These are phyloP conservation scores for Penicillium diatomitis DNA, from an alignment of 495 filamentous ascomycete species.

Conservation along the genomic window DNA sequence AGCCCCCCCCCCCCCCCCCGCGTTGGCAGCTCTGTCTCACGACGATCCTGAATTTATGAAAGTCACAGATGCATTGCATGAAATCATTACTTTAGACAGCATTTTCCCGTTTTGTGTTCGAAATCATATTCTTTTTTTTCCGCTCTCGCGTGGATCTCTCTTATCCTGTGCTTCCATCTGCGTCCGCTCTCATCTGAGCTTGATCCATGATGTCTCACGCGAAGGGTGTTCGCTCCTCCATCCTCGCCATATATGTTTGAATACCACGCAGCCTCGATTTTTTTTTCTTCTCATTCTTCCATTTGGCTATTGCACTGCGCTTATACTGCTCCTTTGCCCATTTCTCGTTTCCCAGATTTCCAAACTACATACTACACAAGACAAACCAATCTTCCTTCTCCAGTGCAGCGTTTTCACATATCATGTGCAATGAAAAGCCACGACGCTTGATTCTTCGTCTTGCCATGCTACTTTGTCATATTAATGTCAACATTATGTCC, in stretches of 20 bases:
- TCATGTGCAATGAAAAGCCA: too few species aligned
- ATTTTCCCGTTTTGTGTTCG: conserved; percentile 8
- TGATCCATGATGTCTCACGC: too few species aligned
- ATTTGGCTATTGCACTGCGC: neutral
- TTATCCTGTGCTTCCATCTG: neutral
- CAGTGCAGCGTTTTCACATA: too few species aligned
- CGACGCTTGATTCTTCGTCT: neutral
- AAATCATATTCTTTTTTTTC: conserved; percentile 8
- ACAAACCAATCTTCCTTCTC: neutral
- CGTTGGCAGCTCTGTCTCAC: neutral
- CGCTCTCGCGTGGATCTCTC: neutral
- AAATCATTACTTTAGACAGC: conserved; percentile 23
- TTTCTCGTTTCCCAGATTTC: neutral
- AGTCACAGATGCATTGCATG: conserved; percentile 10
- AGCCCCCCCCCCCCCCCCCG: neutral
- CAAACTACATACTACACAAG: neutral
- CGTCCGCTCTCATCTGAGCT: too few species aligned
- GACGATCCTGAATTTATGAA: conserved; percentile 15
- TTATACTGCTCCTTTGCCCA: neutral
- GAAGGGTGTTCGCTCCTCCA: too few species aligned
- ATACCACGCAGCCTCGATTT: too few species aligned
- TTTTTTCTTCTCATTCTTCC: neutral
- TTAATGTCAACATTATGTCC: neutral
- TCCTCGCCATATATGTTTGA: too few species aligned
- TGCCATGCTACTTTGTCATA: neutral